phyloP scores from a whole-genome alignment of 2,329 filamentous ascomycete species.

The Thielaviopsis musarum region DNA sequence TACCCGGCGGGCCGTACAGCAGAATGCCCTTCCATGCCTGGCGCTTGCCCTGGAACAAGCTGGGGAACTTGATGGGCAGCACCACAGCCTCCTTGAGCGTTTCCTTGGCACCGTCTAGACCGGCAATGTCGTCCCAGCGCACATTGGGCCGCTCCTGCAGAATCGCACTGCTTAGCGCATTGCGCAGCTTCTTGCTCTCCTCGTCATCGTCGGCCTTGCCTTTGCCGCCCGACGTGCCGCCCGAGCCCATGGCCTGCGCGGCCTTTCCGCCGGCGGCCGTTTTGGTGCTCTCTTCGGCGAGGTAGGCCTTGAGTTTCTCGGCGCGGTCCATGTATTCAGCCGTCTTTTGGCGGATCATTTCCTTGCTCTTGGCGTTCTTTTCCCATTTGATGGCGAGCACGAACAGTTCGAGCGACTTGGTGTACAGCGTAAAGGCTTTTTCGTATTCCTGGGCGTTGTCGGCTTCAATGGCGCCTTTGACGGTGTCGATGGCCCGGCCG shows the following conservation, averaged over 20 bases:
- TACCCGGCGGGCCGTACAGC: constrained; percentile 88
- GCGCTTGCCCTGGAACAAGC: constrained; percentile 86
- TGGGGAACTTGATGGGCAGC: constrained; percentile 94
- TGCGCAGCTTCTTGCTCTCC: constrained; percentile 88
- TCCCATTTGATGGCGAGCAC: constrained; percentile 99
- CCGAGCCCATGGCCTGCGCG: constrained; percentile 51
- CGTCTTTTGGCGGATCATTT: constrained; percentile 91
- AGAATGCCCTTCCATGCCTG: constrained; percentile 98
- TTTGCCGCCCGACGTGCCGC: constrained; percentile 48
- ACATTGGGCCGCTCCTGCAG: constrained; percentile 91
- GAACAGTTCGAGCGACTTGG: constrained; percentile 89
- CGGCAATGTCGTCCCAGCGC: constrained; percentile 95
- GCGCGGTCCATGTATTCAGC: constrained; percentile 97
- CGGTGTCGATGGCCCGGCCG: constrained; percentile 86
- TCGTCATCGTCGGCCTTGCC: constrained; percentile 56
- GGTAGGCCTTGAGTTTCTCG: constrained; percentile 89
- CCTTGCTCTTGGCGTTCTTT: constrained; percentile 93
- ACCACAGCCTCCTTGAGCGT: constrained; percentile 96
- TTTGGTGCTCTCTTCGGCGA: constrained; percentile 57
- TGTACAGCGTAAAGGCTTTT: constrained; percentile 92
- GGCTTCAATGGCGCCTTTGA: constrained; percentile 93
- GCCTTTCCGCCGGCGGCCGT: constrained; percentile 34
- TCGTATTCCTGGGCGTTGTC: constrained; percentile 95
- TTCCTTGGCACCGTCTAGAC: constrained; percentile 85
- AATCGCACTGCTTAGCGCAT: constrained; percentile 79